Conservation (phyloP, 2,329 filamentous ascomycete species). For the Cytospora chrysosperma region DNA sequence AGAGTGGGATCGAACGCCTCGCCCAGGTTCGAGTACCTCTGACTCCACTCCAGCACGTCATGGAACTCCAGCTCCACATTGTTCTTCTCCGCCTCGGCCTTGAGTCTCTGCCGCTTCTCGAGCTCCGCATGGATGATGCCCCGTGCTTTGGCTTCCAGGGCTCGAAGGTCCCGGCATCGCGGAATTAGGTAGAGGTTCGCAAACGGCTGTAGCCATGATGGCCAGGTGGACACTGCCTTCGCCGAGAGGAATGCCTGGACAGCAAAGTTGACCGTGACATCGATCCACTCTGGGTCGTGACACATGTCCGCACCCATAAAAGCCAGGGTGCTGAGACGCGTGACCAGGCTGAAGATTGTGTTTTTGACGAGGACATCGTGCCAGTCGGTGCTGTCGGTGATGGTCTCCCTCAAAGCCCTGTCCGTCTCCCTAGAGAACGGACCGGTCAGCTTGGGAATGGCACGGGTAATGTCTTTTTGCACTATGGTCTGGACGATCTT, state of each 20-base stretch:
- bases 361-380: background rate
- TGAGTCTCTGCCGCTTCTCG: constrained; percentile 35
- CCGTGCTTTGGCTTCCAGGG: background rate
- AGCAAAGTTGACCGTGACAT: constrained; percentile 17
- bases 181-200: background rate
- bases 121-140: constrained; percentile 20
- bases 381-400: background rate
- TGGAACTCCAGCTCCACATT: background rate
- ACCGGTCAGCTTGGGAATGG: constrained; percentile 1
- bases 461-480: constrained; percentile 7
- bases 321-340: constrained; percentile 12
- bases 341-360: background rate
- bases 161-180: background rate
- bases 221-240: background rate
- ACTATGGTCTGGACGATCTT: constrained; percentile 1
- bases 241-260: background rate
- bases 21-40: constrained; percentile 29
- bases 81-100: constrained; percentile 28
- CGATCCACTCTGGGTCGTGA: constrained; percentile 38
- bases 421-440: constrained; percentile 10
- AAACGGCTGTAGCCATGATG: background rate
- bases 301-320: constrained; percentile 26
- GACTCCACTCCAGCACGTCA: constrained; percentile 39
- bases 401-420: background rate
- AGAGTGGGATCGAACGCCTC: constrained; percentile 35